Evolutionary conservation across 2,329 filamentous ascomycete genomes (phyloP), one percentile per base, ranked within the genome.

Genomic region (Curvularia sp.): DNA sequence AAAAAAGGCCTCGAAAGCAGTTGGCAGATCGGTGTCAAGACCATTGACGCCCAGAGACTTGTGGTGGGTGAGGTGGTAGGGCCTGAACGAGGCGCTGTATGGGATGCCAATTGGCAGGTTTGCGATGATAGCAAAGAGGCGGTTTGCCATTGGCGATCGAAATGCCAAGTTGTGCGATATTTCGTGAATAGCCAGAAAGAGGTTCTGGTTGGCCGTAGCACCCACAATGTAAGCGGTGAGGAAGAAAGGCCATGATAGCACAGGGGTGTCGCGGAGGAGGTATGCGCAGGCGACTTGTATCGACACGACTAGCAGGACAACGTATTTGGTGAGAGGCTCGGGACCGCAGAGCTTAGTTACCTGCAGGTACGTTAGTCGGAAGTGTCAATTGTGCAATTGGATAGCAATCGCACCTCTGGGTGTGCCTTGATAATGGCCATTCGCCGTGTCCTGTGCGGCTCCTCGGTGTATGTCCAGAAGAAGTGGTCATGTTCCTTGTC

Each of bases 391-490:
- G 13, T 8, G 10, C 12, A 2, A 18, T 18, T 8, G 12, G 3
- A 8, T 4, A 43, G 12, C 6, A 1, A 7, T 53, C n/a, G 20
- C 81, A 94, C 93, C 85, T 99, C 94, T 47, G 95, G 95, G 76
- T 99, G 94, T 55, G 94, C 93, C 82, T 97, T 98, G 80, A 99
- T 98, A 71, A 99, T 99, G 62, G 93, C 92, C 69, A 94, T 87
- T 57, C 95, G 87, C 68, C 95, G 85, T 31, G 94, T 95, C 68
- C 93, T 88, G 79, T 99, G 95, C 62, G 95, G 95, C 80, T 99
- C 95, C 78, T 99, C 95, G 9, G 95, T 97, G 76, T 99, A 98
- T 41, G 95, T 97, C 95, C 96, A 98, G 82, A 96, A 97, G 84
- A 98, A 98, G 77, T 88, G 85, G 62, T 88, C 76, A 42, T 79